Evolutionary conservation across 2,329 filamentous ascomycete genomes (phyloP), one percentile per base, ranked within the genome.

Genomic region (Xylariaceae sp.): DNA sequence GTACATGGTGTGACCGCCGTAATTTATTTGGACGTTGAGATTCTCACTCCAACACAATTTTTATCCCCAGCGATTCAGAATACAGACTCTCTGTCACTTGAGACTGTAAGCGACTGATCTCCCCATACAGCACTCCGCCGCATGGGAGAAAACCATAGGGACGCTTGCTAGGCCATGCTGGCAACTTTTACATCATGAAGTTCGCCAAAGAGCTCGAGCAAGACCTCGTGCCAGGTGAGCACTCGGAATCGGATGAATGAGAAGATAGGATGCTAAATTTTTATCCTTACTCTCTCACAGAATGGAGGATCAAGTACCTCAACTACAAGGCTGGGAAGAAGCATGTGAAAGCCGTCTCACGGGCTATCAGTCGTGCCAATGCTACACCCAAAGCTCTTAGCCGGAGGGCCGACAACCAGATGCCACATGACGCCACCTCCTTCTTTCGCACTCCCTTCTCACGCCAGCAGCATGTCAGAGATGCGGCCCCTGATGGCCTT

Each of bases 301-400:
- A 97, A 76, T 97, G 90, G 90, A 80, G 85, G 56, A 76, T 82
- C 61, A 94, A 95, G 64, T 97, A 96, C 63, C 75, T 97, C 53
- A 80, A 96, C 65, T 97, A 97, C 72, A 95, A 94, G 73, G 81
- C 81, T 40, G 90, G 88, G 44, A 97, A 97, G 68, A 96, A 96
- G 67, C 83, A 88, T 59, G 74, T 97, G 62, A 97, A 96, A 64
- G 81, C 80, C 40, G 81, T 96, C 36, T 66, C 74, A 16, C 77
- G 83, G 46, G 87, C 88, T 43, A 74, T 92, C 46, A 72, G 76
- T 67, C 65, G 78, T 67, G 62, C 77, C 59, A 68, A 74, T 44
- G 62, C 68, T 42, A 74, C 76, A 0, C 75, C 79, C 8, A 43
- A 28, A 17, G 60, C 55, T 31, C 45, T 59, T 8, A 50, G 54